Evolutionary conservation across 2,329 filamentous ascomycete species (phyloP), one percentile per base, ranked within the genome.

Genomic region (Fusarium compactum): DNA sequence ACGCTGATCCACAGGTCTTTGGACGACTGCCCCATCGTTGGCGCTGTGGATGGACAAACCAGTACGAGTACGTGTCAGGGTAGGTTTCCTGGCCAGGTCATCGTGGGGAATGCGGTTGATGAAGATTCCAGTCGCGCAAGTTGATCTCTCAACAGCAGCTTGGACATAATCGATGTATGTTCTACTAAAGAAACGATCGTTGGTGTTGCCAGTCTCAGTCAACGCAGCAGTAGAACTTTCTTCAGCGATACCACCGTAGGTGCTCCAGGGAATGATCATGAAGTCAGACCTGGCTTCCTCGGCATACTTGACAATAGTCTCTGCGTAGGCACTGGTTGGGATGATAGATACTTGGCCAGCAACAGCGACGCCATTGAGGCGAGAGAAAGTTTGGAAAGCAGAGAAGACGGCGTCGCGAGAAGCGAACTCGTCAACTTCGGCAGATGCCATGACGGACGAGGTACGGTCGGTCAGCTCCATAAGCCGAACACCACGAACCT

Each of bases 361-460:
- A 18, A 95, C 91, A 1, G 93, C 90, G 2, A 98, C 86, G 68
- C 95, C 93, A 76, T 96, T 90, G 43, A 97, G 88, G 68, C 92
- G 91, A 2, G 93, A 94, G 73, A 98, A 95, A 0, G 94, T 93
- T 50, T 92, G 89, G 85, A 98, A 98, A 1, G 93, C 92, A 77
- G 97, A 97, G 58, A 98, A 89, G 6, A 98, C 91, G 0, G 95
- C 94, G 75, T 98, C 95, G 74, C 88, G 86, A 9, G 87, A 85
- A 27, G 88, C 87, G 65, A 90, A 87, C 51, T 96, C 93, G 41
- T 94, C 91, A 5, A 91, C 86, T 76, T 97, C 94, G 0, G 94
- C 91, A 14, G 97, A 93, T 74, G 93, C 91, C 95, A 98, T 98
- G 74, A 98, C 95, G 20, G 94, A 95, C 1, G 95, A 98, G 44